Conservation (phyloP, 176 grass and related monocot species). For the Oryza glumipatula region DNA sequence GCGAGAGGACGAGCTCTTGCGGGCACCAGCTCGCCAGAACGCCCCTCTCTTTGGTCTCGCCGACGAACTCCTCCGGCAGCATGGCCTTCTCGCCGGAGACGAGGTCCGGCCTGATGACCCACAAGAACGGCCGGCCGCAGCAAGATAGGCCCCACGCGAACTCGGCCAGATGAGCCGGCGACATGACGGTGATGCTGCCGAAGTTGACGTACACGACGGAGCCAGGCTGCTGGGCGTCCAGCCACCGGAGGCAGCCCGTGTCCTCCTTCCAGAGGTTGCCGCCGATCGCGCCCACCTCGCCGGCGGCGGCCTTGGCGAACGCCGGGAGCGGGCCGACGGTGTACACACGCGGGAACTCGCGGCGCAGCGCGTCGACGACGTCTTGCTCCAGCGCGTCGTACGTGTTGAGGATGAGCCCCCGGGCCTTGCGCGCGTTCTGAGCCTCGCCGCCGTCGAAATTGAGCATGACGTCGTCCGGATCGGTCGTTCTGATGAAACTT, state of each 20-base stretch:
- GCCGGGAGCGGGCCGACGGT: no score
- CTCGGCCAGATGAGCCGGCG: slow-evolving; percentile 50
- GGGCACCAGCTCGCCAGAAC: slow-evolving; percentile 39
- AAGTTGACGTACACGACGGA: slow-evolving; percentile 86
- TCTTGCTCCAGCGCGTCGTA: no score
- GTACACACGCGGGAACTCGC: no score
- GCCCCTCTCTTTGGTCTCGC: slow-evolving; percentile 29
- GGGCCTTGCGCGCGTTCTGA: no score
- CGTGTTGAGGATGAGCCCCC: no score
- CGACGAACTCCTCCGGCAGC: slow-evolving; percentile 58
- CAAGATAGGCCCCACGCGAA: slow-evolving; percentile 84
- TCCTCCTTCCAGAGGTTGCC: slow-evolving; percentile 78
- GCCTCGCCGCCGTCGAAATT: no score
- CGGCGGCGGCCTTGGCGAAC: no score
- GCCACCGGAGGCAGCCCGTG: slow-evolving; percentile 55
- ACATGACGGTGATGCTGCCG: slow-evolving; percentile 75
- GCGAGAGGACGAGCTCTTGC: no score
- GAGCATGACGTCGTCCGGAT: no score
- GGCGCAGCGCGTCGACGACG: no score
- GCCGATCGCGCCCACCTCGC: slow-evolving; percentile 23
- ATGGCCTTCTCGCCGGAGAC: slow-evolving; percentile 58
- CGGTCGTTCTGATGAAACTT: no score
- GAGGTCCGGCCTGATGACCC: slow-evolving; percentile 72
- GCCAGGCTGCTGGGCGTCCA: slow-evolving; percentile 35
- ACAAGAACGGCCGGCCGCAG: slow-evolving; percentile 65